These are phyloP conservation scores for Pseudogymnoascus sp. DNA, from an alignment of 2,329 filamentous ascomycete genomes.

Conservation along the genomic window DNA sequence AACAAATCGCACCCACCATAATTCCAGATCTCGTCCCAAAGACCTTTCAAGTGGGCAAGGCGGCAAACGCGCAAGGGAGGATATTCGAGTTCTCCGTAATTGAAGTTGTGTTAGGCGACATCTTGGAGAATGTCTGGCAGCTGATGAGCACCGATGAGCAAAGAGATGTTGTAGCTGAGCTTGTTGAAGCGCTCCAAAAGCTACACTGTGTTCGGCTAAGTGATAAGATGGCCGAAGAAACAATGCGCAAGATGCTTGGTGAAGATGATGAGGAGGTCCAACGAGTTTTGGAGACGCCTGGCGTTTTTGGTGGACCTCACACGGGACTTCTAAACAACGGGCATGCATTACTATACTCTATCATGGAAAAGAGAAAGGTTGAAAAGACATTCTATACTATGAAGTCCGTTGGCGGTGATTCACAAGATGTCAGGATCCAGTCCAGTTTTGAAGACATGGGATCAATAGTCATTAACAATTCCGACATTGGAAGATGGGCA, in stretches of 20 bases:
- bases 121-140: conserved; percentile 16
- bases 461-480: conserved; percentile 16
- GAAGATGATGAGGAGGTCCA: conserved; percentile 10
- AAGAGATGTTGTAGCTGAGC: conserved; percentile 14
- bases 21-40: conserved; percentile 15
- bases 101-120: conserved; percentile 14
- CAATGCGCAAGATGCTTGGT: conserved; percentile 11
- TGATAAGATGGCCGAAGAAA: conserved; percentile 10
- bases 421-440: conserved; percentile 13
- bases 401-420: conserved; percentile 9
- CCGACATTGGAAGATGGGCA: conserved; percentile 19
- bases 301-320: conserved; percentile 13
- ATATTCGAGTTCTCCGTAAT: conserved; percentile 15
- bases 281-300: conserved; percentile 6
- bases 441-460: conserved; percentile 16
- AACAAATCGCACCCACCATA: conserved; percentile 14
- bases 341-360: conserved; percentile 11
- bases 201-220: conserved; percentile 12
- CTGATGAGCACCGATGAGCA: conserved; percentile 14
- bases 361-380: conserved; percentile 14
- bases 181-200: conserved; percentile 14
- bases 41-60: conserved; percentile 23
- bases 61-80: conserved; percentile 12
- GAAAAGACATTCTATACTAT: conserved; percentile 13
- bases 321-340: conserved; percentile 12